These are phyloP conservation scores for Salix udensis DNA, from an alignment of 345 rosid species.

Conservation along the genomic window DNA sequence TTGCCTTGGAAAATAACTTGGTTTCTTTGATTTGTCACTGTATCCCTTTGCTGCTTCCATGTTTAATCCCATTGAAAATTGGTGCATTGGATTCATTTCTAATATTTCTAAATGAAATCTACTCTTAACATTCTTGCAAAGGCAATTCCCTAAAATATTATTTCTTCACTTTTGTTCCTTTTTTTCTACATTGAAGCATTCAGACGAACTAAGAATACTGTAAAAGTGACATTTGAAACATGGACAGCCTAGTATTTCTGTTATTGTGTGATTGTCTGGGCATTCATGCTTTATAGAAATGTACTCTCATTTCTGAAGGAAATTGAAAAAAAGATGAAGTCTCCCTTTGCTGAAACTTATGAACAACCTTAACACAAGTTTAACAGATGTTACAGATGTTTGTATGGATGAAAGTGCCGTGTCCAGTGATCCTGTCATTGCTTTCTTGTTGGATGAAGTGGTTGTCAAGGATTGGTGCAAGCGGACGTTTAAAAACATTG, in stretches of 20 bases:
- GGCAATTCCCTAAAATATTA: neutral
- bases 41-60: conserved; percentile 46
- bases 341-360: conserved; percentile 6
- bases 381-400: conserved; percentile 82
- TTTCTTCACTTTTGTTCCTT: neutral
- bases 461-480: conserved; percentile 99
- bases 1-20: conserved; percentile 80
- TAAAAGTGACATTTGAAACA: neutral
- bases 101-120: neutral
- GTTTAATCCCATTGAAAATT: neutral
- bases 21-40: conserved; percentile 85
- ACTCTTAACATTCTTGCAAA: neutral
- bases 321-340: neutral
- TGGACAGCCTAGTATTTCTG: neutral
- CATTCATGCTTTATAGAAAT: neutral
- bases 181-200: neutral
- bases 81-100: neutral
- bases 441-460: conserved; percentile 98
- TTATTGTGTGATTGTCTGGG: neutral
- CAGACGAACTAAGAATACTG: neutral
- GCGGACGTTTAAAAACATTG: conserved; percentile 56
- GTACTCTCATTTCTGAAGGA: neutral
- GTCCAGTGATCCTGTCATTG: conserved; percentile 87
- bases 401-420: conserved; percentile 99
- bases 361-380: conserved; percentile 46